Evolutionary conservation across 2,329 filamentous ascomycete genomes (phyloP).

Genomic region (Ophiostoma novo-ulmi): DNA sequence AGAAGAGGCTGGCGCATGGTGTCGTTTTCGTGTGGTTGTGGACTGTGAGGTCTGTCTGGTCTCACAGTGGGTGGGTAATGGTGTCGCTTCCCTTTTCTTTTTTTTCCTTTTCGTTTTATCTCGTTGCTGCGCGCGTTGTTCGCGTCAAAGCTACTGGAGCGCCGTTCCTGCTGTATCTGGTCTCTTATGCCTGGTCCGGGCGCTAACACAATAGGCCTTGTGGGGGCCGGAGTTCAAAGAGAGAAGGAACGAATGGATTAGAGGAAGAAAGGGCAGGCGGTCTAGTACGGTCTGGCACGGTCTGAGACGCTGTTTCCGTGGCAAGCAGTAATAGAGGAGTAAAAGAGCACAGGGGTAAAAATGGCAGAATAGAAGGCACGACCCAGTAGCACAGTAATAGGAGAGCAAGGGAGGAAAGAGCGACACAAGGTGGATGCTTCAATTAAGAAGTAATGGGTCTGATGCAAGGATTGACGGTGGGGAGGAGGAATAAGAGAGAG

Average conservation of each 20-base stretch:
- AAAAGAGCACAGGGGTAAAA: conserved; percentile 4
- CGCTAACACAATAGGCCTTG: conserved; percentile 24
- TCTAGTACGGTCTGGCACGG: neutral
- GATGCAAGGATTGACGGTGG: conserved; percentile 9
- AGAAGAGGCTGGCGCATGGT: conserved; percentile 26
- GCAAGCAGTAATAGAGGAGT: conserved; percentile 8
- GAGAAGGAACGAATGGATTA: conserved; percentile 8
- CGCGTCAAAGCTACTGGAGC: conserved; percentile 23
- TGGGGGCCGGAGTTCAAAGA: conserved; percentile 2
- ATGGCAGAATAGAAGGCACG: conserved; percentile 9
- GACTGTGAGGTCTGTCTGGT: conserved; percentile 9
- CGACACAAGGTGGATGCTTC: conserved; percentile 12
- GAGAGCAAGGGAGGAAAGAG: conserved; percentile 18
- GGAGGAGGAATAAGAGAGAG: neutral
- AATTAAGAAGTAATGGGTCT: conserved; percentile 21
- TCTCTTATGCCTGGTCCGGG: conserved; percentile 18
- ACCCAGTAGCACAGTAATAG: conserved; percentile 12
- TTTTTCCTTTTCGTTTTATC: conserved; percentile 3
- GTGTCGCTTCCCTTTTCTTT: neutral
- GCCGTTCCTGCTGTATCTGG: conserved; percentile 8
- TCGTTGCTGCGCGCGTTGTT: conserved; percentile 25
- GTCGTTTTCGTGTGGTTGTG: conserved; percentile 25
- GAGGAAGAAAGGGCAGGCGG: conserved; percentile 6
- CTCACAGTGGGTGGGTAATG: conserved; percentile 12
- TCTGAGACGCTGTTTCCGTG: conserved; percentile 21